Base-by-base conservation (phyloP, 1,139 yeast genomes). In the Pichia sp. region DNA sequence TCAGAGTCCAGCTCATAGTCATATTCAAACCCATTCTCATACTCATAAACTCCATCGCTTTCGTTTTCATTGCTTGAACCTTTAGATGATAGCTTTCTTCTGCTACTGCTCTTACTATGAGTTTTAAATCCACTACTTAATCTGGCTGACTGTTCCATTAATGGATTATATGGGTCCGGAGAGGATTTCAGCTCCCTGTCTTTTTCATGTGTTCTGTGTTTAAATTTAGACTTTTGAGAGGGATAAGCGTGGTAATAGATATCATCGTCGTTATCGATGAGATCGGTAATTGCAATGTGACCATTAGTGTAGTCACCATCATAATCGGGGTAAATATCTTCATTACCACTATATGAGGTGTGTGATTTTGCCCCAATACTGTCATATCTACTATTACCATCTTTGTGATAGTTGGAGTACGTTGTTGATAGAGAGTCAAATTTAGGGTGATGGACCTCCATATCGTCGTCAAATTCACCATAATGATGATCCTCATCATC, bases 1-100 rank as follows among this genome's bases (percentile, higher is more conserved):
- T 16, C 23, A 29, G 38, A 39, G 38, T 47, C 51, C 23, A 45
- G 23, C 35, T 51, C 54, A 37, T 49, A 50, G 31, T 51, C 51
- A 39, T 49, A 51, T 29, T 49, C 54, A 43, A 47, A 49, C n/a
- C 52, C 54, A 35, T 51, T 38, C 16, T 47, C 52, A 32, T 51
- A 50, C 32, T 48, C 52, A 33, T 48, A 45, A 16, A 47, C 47
- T 4, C 44, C 44, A 42, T 51, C 52, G 33, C 49, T 46, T 32
- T 51, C 52, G 9, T 40, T 36, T 4, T 33, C 40, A 28, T 40
- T 29, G 2, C 27, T 43, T 1, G 36, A 33, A 16, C 32, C 26
- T n/a, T 34, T 34, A 6, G 36, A 33, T 31, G 10, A 31, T 31
- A 31, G 10, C 10, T 31, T 31, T 8, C 10, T 31, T 10, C 28